These are phyloP conservation scores for Aspergillus ustus DNA, from an alignment of 2,329 filamentous ascomycete species.

Conservation along the genomic window DNA sequence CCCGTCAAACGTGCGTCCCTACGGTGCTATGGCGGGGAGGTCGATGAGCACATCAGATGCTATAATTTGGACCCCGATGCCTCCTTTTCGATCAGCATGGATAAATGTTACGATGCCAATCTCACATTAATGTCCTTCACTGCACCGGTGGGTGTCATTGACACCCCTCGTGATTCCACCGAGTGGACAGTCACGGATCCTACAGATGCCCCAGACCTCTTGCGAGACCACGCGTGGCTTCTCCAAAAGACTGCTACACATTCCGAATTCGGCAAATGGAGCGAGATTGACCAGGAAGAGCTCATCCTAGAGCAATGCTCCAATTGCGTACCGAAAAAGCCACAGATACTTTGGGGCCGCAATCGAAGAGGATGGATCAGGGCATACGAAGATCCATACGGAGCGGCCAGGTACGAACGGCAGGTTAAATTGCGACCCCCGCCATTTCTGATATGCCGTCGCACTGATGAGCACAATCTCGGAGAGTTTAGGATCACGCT, in stretches of 20 bases:
- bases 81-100: slow-evolving; percentile 20
- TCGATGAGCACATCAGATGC: slow-evolving; percentile 26
- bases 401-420: slow-evolving; percentile 57
- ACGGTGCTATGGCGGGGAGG: slow-evolving; percentile 21
- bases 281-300: slow-evolving; percentile 15
- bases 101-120: slow-evolving; percentile 38
- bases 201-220: slow-evolving; percentile 28
- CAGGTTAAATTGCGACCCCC: slow-evolving; percentile 54
- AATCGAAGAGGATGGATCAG: slow-evolving; percentile 36
- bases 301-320: slow-evolving; percentile 24
- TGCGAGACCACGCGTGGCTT: slow-evolving; percentile 39
- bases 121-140: slow-evolving; percentile 36
- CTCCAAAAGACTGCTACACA: slow-evolving; percentile 33
- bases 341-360: slow-evolving; percentile 40
- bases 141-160: slow-evolving; percentile 23
- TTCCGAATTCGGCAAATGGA: slow-evolving; percentile 37
- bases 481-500: slow-evolving; percentile 46
- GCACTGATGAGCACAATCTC: slow-evolving; percentile 33
- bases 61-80: slow-evolving; percentile 23
- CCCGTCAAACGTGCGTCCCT: slow-evolving; percentile 29
- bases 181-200: slow-evolving; percentile 36
- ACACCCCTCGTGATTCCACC: slow-evolving; percentile 21
- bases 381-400: slow-evolving; percentile 56
- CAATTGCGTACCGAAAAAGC: slow-evolving; percentile 39
- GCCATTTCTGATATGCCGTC: slow-evolving; percentile 47